These are phyloP conservation scores for Phytophthora agathidicida DNA, from an alignment of 352 stramenopile genomes.

Conservation along the genomic window DNA sequence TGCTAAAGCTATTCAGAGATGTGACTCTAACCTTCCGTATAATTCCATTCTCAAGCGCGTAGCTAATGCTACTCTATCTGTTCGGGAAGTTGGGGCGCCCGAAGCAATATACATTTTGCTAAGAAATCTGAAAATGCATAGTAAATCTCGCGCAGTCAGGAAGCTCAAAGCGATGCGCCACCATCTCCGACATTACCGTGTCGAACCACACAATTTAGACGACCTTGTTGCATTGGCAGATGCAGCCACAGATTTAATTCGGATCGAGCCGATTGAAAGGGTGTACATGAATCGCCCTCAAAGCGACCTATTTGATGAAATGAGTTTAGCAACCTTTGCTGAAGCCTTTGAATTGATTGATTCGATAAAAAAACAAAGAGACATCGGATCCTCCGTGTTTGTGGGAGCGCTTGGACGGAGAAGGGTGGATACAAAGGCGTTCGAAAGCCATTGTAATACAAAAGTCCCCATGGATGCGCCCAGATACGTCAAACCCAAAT, in stretches of 20 bases:
- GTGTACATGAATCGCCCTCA: slow-evolving; percentile 3
- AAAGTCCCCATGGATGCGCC: slow-evolving; percentile 4
- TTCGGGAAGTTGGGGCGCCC: not conserved
- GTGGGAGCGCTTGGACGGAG: slow-evolving; percentile 3
- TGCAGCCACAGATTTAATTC: not conserved
- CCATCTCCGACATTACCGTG: slow-evolving; percentile 1
- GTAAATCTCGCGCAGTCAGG: not conserved
- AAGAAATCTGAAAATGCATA: slow-evolving; percentile 1
- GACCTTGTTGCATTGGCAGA: not conserved
- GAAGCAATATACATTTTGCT: slow-evolving; percentile 2
- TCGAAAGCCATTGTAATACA: not conserved
- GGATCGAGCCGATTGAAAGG: slow-evolving; percentile 2
- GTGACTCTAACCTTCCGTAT: slow-evolving; percentile 1
- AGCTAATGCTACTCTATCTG: not conserved
- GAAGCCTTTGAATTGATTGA: not conserved
- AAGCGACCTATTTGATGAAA: not conserved
- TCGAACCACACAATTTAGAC: not conserved
- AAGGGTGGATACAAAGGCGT: slow-evolving; percentile 5
- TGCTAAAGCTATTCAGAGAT: slow-evolving; percentile 8
- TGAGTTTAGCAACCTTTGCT: slow-evolving; percentile 6
- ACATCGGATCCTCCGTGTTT: too few relatives aligned
- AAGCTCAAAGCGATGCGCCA: slow-evolving; percentile 8
- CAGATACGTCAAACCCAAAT: not conserved
- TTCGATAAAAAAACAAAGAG: too few relatives aligned
- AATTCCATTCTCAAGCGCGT: slow-evolving; percentile 3